These are phyloP conservation scores for Botryosphaeria dothidea DNA, from an alignment of 2,329 filamentous ascomycete species.

Conservation along the genomic window DNA sequence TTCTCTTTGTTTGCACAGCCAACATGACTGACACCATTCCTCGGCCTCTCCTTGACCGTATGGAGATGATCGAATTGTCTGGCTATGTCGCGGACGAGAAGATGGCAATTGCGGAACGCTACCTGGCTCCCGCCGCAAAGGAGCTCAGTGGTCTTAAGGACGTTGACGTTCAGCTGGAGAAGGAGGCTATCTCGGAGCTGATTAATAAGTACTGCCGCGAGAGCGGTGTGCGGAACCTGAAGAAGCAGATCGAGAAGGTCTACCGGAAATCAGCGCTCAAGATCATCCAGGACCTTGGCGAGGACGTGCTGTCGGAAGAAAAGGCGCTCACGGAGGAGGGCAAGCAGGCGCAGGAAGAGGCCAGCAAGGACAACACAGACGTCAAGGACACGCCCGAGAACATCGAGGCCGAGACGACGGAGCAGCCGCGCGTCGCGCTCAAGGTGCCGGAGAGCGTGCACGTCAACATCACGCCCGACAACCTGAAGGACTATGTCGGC, in stretches of 20 bases:
- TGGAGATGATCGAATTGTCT: conserved; percentile 96
- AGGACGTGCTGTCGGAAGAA: conserved; percentile 77
- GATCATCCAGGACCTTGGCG: conserved; percentile 92
- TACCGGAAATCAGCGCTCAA: conserved; percentile 96
- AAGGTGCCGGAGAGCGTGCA: conserved; percentile 86
- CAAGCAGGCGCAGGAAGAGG: conserved; percentile 72
- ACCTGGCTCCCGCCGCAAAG: conserved; percentile 91
- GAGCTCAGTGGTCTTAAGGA: conserved; percentile 88
- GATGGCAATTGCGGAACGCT: conserved; percentile 94
- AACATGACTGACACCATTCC: conserved; percentile 99
- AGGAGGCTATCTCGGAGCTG: conserved; percentile 88
- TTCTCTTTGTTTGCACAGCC: conserved; percentile 96
- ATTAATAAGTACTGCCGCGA: conserved; percentile 99
- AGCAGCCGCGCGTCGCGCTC: conserved; percentile 71
- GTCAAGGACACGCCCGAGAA: conserved; percentile 62
- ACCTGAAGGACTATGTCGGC: conserved; percentile 94
- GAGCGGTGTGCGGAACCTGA: conserved; percentile 93
- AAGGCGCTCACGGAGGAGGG: conserved; percentile 83
- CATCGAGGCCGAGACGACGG: conserved; percentile 61
- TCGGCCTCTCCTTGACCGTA: conserved; percentile 86
- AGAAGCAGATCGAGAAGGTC: conserved; percentile 99
- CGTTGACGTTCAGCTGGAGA: conserved; percentile 82
- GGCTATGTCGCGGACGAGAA: conserved; percentile 98
- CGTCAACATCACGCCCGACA: conserved; percentile 82
- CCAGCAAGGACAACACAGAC: conserved; percentile 65